These are phyloP conservation scores for Larix sibirica DNA, from an alignment of 83 land plant genomes.

Conservation along the genomic window DNA sequence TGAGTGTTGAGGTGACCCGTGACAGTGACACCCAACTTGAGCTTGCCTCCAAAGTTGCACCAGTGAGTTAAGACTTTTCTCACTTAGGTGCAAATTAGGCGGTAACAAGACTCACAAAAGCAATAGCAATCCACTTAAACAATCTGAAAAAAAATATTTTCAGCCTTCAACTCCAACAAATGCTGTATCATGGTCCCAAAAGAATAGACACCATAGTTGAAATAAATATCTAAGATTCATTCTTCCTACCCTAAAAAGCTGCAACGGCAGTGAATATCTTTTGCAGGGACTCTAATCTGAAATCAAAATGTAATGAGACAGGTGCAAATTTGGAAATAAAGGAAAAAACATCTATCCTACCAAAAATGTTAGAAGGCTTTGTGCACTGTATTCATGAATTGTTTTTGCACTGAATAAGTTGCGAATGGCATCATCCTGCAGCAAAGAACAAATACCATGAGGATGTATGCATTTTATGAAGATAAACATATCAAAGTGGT, in stretches of 20 bases:
- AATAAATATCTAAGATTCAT: too few relatives aligned
- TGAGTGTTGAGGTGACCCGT: too few relatives aligned
- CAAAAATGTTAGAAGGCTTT: constrained; percentile 87
- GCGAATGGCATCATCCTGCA: constrained; percentile 99
- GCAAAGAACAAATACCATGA: constrained; percentile 5
- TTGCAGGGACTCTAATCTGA: too few relatives aligned
- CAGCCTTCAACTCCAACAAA: not conserved
- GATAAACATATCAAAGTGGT: not conserved
- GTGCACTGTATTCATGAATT: constrained; percentile 92
- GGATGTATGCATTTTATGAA: not conserved
- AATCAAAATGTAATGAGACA: not conserved
- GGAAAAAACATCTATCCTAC: constrained; percentile 34
- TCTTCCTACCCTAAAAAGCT: too few relatives aligned
- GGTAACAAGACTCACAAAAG: not conserved
- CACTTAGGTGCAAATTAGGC: not conserved
- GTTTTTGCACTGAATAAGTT: constrained; percentile 98
- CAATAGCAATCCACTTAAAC: not conserved
- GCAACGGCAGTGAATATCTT: too few relatives aligned
- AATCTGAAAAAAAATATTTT: not conserved
- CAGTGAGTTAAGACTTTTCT: too few relatives aligned
- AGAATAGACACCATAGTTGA: too few relatives aligned
- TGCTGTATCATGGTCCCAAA: not conserved
- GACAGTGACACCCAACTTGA: too few relatives aligned
- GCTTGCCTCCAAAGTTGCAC: too few relatives aligned
- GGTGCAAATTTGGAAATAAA: constrained; percentile 1